Conservation (phyloP, 176 grass and related monocot genomes). For the Juncus inflexus region DNA sequence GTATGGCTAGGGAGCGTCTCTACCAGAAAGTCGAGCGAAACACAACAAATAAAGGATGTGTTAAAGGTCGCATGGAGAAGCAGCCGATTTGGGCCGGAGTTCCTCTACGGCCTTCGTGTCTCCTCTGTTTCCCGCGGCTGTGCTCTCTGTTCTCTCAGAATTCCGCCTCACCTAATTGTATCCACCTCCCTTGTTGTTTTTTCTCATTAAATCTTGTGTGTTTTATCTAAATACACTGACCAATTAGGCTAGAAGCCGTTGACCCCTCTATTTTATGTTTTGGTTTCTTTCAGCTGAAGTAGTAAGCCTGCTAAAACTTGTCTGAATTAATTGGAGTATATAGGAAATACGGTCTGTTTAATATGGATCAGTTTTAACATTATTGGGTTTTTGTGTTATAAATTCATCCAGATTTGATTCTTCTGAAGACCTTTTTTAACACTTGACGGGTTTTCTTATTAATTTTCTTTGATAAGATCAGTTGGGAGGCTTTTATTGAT, state of each 20-base stretch:
- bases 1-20: slow-evolving; percentile 24
- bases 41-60: neutral
- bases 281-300: no score
- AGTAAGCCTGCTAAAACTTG: no score
- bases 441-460: no score
- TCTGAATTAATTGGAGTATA: no score
- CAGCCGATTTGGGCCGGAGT: slow-evolving; percentile 5
- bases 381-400: no score
- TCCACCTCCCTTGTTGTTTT: neutral
- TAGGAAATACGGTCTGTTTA: no score
- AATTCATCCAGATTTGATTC: no score
- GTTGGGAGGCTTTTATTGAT: no score
- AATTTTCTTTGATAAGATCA: no score
- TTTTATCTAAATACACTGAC: neutral
- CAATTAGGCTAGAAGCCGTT: neutral
- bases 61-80: slow-evolving; percentile 4
- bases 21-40: neutral
- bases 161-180: slow-evolving; percentile 25
- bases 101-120: slow-evolving; percentile 23
- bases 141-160: slow-evolving; percentile 25
- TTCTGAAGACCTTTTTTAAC: no score
- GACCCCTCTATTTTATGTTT: no score
- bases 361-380: no score
- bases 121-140: slow-evolving; percentile 4
- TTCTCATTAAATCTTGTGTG: neutral